Conservation (phyloP, 2,329 filamentous ascomycete genomes). For the Thielaviopsis punctulata region DNA sequence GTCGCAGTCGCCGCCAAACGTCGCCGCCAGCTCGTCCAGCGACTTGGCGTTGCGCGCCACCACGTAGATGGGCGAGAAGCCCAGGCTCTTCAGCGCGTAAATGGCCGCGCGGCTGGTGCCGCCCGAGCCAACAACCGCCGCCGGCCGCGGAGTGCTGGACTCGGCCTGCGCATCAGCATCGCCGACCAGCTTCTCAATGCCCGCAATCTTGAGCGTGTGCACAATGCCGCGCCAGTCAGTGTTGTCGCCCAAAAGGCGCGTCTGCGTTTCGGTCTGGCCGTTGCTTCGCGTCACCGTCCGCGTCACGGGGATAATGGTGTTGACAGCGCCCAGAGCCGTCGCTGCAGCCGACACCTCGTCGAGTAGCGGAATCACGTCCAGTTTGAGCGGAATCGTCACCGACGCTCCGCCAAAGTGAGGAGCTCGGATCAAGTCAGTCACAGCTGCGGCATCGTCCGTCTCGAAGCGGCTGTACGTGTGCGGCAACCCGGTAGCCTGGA, state of each 20-base stretch:
- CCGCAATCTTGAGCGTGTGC: slow-evolving; percentile 53
- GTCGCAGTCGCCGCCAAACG: slow-evolving; percentile 59
- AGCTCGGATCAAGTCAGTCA: slow-evolving; percentile 48
- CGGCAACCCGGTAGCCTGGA: slow-evolving; percentile 59
- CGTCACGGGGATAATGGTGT: slow-evolving; percentile 61
- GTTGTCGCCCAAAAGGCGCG: slow-evolving; percentile 58
- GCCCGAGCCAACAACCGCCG: slow-evolving; percentile 75
- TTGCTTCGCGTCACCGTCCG: slow-evolving; percentile 22
- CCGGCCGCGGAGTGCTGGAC: slow-evolving; percentile 25
- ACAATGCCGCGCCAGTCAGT: slow-evolving; percentile 94
- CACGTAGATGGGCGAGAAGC: slow-evolving; percentile 73
- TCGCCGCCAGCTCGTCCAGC: slow-evolving; percentile 46
- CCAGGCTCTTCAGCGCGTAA: slow-evolving; percentile 69
- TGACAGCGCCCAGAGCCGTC: slow-evolving; percentile 74
- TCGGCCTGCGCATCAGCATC: slow-evolving; percentile 4
- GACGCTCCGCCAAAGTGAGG: slow-evolving; percentile 80
- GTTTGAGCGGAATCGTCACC: slow-evolving; percentile 88
- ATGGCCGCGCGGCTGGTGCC: slow-evolving; percentile 86
- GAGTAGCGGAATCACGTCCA: slow-evolving; percentile 66
- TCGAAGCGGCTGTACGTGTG: slow-evolving; percentile 66
- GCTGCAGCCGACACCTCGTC: slow-evolving; percentile 69
- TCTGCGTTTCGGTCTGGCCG: slow-evolving; percentile 21
- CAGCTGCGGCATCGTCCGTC: slow-evolving; percentile 45
- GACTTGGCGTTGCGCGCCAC: slow-evolving; percentile 60
- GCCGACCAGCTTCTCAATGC: slow-evolving; percentile 28